These are phyloP conservation scores for Lyophyllum shimeji DNA, from an alignment of 768 basidiomycete species.

Conservation along the genomic window DNA sequence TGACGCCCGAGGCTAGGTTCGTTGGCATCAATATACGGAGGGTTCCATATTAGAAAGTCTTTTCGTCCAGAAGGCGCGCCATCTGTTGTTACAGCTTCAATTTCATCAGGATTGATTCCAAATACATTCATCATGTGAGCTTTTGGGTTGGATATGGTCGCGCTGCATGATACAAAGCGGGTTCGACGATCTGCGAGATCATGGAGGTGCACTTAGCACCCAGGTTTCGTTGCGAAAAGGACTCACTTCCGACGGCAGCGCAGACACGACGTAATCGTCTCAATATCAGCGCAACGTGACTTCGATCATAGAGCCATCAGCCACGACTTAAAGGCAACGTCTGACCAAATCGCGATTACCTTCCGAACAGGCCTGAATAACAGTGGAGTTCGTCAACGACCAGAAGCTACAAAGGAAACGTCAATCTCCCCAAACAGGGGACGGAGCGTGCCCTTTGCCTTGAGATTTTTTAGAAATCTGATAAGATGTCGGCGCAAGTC, in stretches of 20 bases:
- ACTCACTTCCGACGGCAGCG: slow-evolving; percentile 73
- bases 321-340: neutral
- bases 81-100: slow-evolving; percentile 73
- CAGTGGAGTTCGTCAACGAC: slow-evolving; percentile 89
- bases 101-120: slow-evolving; percentile 57
- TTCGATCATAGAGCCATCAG: slow-evolving; percentile 21
- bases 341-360: slow-evolving; percentile 36
- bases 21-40: slow-evolving; percentile 54
- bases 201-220: neutral
- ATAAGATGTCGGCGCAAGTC: slow-evolving; percentile 3
- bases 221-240: neutral
- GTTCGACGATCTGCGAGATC: slow-evolving; percentile 45
- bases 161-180: slow-evolving; percentile 83
- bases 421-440: neutral
- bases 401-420: slow-evolving; percentile 43
- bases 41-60: slow-evolving; percentile 80
- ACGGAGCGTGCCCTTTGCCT: slow-evolving; percentile 28
- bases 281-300: slow-evolving; percentile 80
- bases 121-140: slow-evolving; percentile 79
- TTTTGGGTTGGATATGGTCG: slow-evolving; percentile 77
- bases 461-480: slow-evolving; percentile 77
- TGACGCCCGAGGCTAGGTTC: slow-evolving; percentile 54
- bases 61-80: slow-evolving; percentile 82
- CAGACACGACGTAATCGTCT: slow-evolving; percentile 76
- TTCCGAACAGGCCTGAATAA: slow-evolving; percentile 79